These are phyloP conservation scores for Cucumis melo DNA, from an alignment of 306 rosid species.

Conservation along the genomic window DNA sequence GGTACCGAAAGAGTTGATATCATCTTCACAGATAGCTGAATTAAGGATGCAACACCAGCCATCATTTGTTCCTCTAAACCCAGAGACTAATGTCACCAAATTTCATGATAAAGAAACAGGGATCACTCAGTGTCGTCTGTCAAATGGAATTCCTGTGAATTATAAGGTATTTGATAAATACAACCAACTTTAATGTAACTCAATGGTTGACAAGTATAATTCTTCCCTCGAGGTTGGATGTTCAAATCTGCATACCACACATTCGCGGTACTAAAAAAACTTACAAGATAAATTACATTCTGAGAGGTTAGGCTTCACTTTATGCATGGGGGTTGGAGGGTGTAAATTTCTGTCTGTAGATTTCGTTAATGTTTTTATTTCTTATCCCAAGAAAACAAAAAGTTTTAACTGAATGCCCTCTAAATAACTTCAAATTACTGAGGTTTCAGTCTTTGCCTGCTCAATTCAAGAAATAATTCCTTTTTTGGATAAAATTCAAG, in stretches of 20 bases:
- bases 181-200: not conserved
- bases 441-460: too few species aligned
- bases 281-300: not conserved
- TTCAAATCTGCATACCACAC: too few species aligned
- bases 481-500: not conserved
- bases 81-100: constrained; percentile 38
- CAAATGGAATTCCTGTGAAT: constrained; percentile 83
- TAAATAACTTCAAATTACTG: too few species aligned
- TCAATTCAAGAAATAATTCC: too few species aligned
- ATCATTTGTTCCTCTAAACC: constrained; percentile 49
- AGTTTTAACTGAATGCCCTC: too few species aligned
- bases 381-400: too few species aligned
- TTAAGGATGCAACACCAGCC: constrained; percentile 55
- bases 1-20: constrained; percentile 86
- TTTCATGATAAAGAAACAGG: constrained; percentile 84
- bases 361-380: not conserved
- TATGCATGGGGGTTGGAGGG: not conserved
- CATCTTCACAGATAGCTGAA: constrained; percentile 51
- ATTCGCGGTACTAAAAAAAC: not conserved
- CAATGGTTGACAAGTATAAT: too few species aligned
- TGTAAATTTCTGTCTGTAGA: not conserved
- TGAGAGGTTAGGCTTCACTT: not conserved
- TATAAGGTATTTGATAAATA: constrained; percentile 48
- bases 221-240: too few species aligned
- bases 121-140: constrained; percentile 63